A percentile compares a stretch with the other conserved stretches of the same genome.
These are phyloP conservation scores for Urochloa ruziziensis DNA, from an alignment of 176 grass and related monocot species.

Conservation along the genomic window DNA sequence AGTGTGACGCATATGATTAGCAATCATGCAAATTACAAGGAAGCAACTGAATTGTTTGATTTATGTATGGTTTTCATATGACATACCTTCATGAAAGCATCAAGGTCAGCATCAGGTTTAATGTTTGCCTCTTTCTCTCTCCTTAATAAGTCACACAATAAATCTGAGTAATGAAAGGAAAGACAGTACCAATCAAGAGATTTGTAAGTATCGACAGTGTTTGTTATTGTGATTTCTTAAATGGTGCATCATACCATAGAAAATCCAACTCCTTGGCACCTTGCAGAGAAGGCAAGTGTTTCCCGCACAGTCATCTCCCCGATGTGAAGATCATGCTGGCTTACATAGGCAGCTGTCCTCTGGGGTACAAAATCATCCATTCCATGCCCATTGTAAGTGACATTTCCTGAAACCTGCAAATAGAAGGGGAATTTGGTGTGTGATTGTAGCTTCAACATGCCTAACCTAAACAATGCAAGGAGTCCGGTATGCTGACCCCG, in stretches of 20 bases:
- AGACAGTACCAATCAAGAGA: background rate
- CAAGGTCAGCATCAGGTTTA: constrained; percentile 41
- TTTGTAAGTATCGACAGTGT: background rate
- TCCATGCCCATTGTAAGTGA: constrained; percentile 62
- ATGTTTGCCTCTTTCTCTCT: constrained; percentile 38
- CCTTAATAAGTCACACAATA: background rate
- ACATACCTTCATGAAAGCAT: constrained; percentile 48
- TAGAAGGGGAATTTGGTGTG: background rate
- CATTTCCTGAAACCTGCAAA: constrained; percentile 48
- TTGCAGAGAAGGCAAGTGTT: constrained; percentile 64
- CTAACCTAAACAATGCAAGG: background rate
- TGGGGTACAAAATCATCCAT: constrained; percentile 68
- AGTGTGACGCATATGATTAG: background rate
- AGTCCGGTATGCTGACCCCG: too few species aligned
- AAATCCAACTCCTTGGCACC: constrained; percentile 60
- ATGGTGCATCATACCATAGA: constrained; percentile 37
- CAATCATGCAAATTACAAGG: background rate
- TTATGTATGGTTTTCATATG: background rate
- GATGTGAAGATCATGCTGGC: constrained; percentile 65
- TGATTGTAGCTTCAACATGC: background rate
- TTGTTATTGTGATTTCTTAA: background rate
- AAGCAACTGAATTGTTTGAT: background rate
- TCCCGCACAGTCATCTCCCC: constrained; percentile 78
- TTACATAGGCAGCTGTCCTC: constrained; percentile 67
- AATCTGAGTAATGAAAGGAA: background rate